These are phyloP conservation scores for Tricholoma flavovirens DNA, from an alignment of 768 basidiomycete species.

Conservation along the genomic window DNA sequence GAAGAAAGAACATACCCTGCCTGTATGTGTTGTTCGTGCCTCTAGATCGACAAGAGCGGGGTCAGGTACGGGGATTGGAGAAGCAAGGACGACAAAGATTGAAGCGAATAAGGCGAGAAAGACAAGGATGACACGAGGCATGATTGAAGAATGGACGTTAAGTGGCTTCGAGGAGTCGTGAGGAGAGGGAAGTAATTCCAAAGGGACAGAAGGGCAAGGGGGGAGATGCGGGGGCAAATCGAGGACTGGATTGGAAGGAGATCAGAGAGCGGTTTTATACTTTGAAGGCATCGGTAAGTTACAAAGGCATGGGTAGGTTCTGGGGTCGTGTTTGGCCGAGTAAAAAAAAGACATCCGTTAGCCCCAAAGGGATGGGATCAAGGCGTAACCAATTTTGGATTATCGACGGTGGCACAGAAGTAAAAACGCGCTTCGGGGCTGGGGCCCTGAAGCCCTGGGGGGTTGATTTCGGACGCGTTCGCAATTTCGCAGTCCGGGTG, in stretches of 20 bases:
- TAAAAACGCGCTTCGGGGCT: slow-evolving; percentile 3
- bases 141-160: slow-evolving; percentile 17
- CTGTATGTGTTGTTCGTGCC: slow-evolving; percentile 48
- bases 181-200: background rate
- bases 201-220: slow-evolving; percentile 3
- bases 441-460: no score
- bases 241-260: slow-evolving; percentile 15
- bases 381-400: slow-evolving; percentile 7
- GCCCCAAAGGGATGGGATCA: background rate
- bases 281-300: slow-evolving; percentile 7
- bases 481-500: slow-evolving; percentile 3
- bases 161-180: slow-evolving; percentile 5
- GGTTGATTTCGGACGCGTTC: background rate
- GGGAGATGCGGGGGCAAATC: slow-evolving; percentile 12
- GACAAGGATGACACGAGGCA: slow-evolving; percentile 34
- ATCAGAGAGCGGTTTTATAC: slow-evolving; percentile 18
- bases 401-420: slow-evolving; percentile 3
- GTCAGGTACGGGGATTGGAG: slow-evolving; percentile 37
- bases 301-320: background rate
- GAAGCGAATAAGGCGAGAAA: slow-evolving; percentile 37
- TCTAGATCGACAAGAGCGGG: slow-evolving; percentile 29
- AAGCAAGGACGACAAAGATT: slow-evolving; percentile 36
- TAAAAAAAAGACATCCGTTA: background rate
- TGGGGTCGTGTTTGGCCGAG: slow-evolving; percentile 10
- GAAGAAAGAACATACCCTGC: slow-evolving; percentile 41